Evolutionary conservation across 441 rosid genomes (phyloP), one percentile per base, ranked within the genome.

Genomic region (Jatropha multifida): DNA sequence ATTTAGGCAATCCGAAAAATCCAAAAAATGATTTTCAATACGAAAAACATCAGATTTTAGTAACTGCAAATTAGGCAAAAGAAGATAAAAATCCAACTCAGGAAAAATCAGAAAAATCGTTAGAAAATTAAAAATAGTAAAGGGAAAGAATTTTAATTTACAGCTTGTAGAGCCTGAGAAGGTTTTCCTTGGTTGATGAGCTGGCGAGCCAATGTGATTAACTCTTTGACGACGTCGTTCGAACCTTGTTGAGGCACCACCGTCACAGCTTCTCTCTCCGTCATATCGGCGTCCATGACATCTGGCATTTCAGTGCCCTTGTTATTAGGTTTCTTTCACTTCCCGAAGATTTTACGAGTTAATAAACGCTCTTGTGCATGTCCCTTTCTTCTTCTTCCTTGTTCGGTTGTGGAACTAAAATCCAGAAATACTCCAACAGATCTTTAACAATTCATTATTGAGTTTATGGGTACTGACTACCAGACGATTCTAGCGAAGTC

Each of bases 81-180:
- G 1, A 10, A 56, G 14, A 44, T 46, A 48, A 72, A 42, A n/a
- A 27, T 72, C 26, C 27, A 49, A 72, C n/a, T 18, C 13, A 41
- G 15, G 7, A 13, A 32, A 12, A 52, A n/a, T 1, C 10, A 9
- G 23, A 23, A 27, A 40, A 48, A 71, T 40, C 0, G 26, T 26
- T 15, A 66, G 38, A 62, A 5, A 51, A 52, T 12, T 6, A 51
- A 61, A 4, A 4, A 37, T 8, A 27, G 65, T 18, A 46, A 9
- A 68, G 40, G 5, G 38, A 13, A 13, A 7, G 49, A 18, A 46
- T 40, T 61, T 41, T 40, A 60, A 12, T 32, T 76, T 86, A 96
- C 99, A 89, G 94, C 91, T 82, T 90, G 97, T 60, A 96, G 98
- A 78, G 98, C 97, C 86, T 92, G 87, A 32, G 97, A 81, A 62